Evolutionary conservation across 306 rosid species (phyloP).

Genomic region (Luffa acutangula): DNA sequence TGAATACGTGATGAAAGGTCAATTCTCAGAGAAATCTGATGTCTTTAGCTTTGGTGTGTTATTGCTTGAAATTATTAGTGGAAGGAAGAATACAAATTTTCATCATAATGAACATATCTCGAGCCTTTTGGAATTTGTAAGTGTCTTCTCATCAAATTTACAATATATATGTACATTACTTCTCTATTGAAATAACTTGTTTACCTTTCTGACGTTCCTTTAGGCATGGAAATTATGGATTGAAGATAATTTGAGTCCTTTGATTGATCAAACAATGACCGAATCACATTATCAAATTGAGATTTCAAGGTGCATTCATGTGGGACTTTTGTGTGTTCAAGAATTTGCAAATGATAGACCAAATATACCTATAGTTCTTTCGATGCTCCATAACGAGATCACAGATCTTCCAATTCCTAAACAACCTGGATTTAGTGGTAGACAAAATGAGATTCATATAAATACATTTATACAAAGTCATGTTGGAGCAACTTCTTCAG

Average conservation of each 20-base stretch:
- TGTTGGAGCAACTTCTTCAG: neutral
- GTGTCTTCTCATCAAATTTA: neutral
- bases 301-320: constrained; percentile 11
- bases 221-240: constrained; percentile 19
- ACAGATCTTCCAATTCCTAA: constrained; percentile 12
- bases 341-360: constrained; percentile 18
- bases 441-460: neutral
- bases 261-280: constrained; percentile 2
- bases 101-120: constrained; percentile 3
- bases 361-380: constrained; percentile 13
- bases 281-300: neutral
- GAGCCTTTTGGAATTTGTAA: constrained; percentile 19
- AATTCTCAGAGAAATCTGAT: constrained; percentile 26
- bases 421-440: constrained; percentile 16
- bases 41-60: constrained; percentile 37
- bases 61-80: constrained; percentile 37
- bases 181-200: neutral
- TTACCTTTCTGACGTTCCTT: neutral
- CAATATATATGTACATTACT: too few species aligned
- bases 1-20: constrained; percentile 14
- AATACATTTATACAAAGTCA: neutral
- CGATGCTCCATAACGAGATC: constrained; percentile 17
- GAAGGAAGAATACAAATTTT: constrained; percentile 19
- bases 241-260: neutral
- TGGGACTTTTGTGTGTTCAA: constrained; percentile 23